phyloP scores from a whole-genome alignment of 192 early-diverging fungal species.

The Coemansia sp. region DNA sequence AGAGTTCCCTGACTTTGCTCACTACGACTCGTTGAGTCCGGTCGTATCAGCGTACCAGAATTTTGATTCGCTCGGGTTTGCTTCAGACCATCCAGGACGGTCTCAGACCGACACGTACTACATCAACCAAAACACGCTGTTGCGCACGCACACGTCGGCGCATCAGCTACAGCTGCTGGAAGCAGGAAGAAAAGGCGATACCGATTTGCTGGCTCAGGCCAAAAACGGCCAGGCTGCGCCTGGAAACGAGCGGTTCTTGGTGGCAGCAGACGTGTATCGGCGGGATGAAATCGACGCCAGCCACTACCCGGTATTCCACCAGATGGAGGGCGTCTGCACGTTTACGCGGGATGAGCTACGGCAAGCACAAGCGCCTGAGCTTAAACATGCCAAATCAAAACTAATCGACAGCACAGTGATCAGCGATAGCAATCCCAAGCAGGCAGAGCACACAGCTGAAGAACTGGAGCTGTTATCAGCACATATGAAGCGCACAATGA shows the following conservation, averaged over 20 bases:
- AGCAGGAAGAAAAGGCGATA: slow-evolving; percentile 32
- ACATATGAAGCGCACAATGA: slow-evolving; percentile 79
- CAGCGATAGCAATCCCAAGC: slow-evolving; percentile 68
- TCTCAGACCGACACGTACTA: slow-evolving; percentile 89
- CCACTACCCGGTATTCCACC: slow-evolving; percentile 98
- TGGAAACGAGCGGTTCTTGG: slow-evolving; percentile 63
- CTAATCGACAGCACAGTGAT: slow-evolving; percentile 47
- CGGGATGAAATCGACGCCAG: slow-evolving; percentile 93
- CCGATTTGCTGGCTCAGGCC: slow-evolving; percentile 17
- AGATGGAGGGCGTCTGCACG: slow-evolving; percentile 90
- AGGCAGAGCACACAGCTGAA: slow-evolving; percentile 62
- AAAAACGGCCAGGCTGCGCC: slow-evolving; percentile 33
- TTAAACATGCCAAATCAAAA: too few relatives aligned
- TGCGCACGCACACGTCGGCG: slow-evolving; percentile 93
- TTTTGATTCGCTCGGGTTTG: slow-evolving; percentile 89
- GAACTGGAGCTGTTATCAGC: slow-evolving; percentile 59
- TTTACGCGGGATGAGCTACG: slow-evolving; percentile 39
- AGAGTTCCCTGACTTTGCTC: slow-evolving; percentile 66
- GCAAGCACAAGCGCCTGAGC: background rate
- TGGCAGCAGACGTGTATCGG: slow-evolving; percentile 97
- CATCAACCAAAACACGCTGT: slow-evolving; percentile 70
- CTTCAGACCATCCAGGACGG: slow-evolving; percentile 78
- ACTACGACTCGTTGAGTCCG: slow-evolving; percentile 68
- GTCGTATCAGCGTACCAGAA: slow-evolving; percentile 81
- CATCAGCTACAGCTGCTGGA: slow-evolving; percentile 82